phyloP scores from a whole-genome alignment of 2,329 filamentous ascomycete genomes.

The Colletotrichum paranaense region DNA sequence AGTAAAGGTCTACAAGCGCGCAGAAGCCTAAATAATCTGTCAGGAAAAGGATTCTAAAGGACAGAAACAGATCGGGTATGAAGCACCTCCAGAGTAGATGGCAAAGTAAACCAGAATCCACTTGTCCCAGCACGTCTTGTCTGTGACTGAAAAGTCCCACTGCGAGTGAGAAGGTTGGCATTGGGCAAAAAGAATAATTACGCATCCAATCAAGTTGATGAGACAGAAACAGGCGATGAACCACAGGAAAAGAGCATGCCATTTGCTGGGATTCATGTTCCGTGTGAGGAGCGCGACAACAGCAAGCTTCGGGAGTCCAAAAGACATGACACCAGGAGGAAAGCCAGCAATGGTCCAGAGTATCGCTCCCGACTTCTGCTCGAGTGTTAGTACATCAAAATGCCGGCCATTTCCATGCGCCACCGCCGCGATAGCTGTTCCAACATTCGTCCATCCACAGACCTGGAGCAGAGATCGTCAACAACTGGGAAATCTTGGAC shows the following conservation, averaged over 20 bases:
- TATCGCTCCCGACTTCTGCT: constrained; percentile 45
- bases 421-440: background rate
- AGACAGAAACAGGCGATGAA: too few species aligned
- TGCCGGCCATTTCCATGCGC: constrained; percentile 48
- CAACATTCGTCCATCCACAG: constrained; percentile 47
- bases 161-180: constrained; percentile 51
- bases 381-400: constrained; percentile 42
- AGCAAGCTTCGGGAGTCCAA: constrained; percentile 45
- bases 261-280: too few species aligned
- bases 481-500: too few species aligned
- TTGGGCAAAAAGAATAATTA: constrained; percentile 54
- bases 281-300: too few species aligned
- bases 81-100: constrained; percentile 51
- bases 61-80: too few species aligned
- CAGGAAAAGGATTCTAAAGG: too few species aligned
- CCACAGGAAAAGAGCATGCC: too few species aligned
- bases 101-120: constrained; percentile 52
- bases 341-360: constrained; percentile 51
- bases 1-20: too few species aligned
- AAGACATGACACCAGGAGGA: constrained; percentile 50
- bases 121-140: constrained; percentile 48
- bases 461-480: constrained; percentile 38
- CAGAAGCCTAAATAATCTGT: too few species aligned
- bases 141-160: constrained; percentile 48
- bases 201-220: constrained; percentile 38